These are phyloP conservation scores for Brasilioporus rufonigricans DNA, from an alignment of 768 basidiomycete genomes.

Conservation along the genomic window DNA sequence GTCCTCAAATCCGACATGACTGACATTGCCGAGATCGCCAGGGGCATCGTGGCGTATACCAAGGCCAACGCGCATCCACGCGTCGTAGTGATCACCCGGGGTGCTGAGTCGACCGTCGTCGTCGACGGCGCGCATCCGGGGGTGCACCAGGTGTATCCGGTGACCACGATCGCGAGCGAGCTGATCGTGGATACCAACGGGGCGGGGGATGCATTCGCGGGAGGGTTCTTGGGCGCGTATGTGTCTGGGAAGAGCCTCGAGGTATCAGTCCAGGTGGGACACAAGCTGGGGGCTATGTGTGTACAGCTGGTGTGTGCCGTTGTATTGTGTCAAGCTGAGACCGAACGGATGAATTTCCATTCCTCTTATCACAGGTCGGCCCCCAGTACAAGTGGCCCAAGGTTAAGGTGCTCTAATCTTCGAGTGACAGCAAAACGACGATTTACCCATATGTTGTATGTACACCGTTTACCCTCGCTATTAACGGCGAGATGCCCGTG, in stretches of 20 bases:
- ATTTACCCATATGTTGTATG: too few relatives aligned
- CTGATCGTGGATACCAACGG: constrained; percentile 96
- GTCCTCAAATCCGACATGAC: constrained; percentile 65
- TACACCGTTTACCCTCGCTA: constrained; percentile 19
- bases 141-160: constrained; percentile 53
- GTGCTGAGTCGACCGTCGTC: constrained; percentile 73
- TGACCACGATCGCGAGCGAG: constrained; percentile 53
- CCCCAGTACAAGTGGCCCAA: constrained; percentile 59
- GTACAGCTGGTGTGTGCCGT: constrained; percentile 64
- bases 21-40: constrained; percentile 67
- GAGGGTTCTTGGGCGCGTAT: constrained; percentile 88
- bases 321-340: neutral
- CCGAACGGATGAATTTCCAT: neutral
- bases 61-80: constrained; percentile 82
- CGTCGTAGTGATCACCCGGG: constrained; percentile 89
- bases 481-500: constrained; percentile 30
- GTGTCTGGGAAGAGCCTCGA: constrained; percentile 76
- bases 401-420: constrained; percentile 39
- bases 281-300: constrained; percentile 82
- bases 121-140: constrained; percentile 55
- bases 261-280: constrained; percentile 80
- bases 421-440: neutral
- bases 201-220: constrained; percentile 96
- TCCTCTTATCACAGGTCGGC: constrained; percentile 41
- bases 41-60: constrained; percentile 63